Base-by-base conservation (phyloP, 768 basidiomycete genomes). In the Leccinum aurantiacum region DNA sequence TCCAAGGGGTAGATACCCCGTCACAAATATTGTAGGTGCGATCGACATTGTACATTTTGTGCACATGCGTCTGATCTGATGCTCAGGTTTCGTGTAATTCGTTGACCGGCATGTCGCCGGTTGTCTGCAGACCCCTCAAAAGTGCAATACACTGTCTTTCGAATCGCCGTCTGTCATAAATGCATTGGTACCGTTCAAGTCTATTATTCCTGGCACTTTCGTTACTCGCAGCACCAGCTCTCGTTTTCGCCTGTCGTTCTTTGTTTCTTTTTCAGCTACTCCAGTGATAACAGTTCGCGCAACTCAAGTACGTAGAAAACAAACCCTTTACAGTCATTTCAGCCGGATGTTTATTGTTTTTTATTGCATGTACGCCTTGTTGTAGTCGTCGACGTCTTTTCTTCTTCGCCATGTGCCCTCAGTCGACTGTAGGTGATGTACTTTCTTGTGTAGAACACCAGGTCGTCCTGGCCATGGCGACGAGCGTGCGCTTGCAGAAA, bases 1-100 rank as follows among this genome's bases (percentile, higher is more conserved):
- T 72, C 62, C n/a, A 72, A 64, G 56, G 62, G 61, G 49, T 70
- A 70, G 55, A 19, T 50, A 14, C 15, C 29, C 10, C 25, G 22
- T 48, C 31, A 9, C 27, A 24, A 22, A 31, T 27, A 35, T 35
- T 35, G 13, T 29, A 58, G 57, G 67, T 69, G 54, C 13, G 10
- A 2, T 37, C 2, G 17, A 5, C 9, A 13, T 31, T 17, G 37
- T 10, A 3, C 11, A 3, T 19, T n/a, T 19, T 25, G 35, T 1
- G 19, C 10, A 46, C 19, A 46, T 46, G 19, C 44, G 24, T 59
- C 62, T 69, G 47, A 71, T 41, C 17, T 48, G 22, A 14, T 47
- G 13, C 3, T 17, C 33, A 64, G 58, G 25, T 51, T 58, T 31
- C 37, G 7, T 47, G n/a, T 27, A 14, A 46, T 15, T 57, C 25